These are phyloP conservation scores for Prunus padus DNA, from an alignment of 306 rosid genomes.

Conservation along the genomic window DNA sequence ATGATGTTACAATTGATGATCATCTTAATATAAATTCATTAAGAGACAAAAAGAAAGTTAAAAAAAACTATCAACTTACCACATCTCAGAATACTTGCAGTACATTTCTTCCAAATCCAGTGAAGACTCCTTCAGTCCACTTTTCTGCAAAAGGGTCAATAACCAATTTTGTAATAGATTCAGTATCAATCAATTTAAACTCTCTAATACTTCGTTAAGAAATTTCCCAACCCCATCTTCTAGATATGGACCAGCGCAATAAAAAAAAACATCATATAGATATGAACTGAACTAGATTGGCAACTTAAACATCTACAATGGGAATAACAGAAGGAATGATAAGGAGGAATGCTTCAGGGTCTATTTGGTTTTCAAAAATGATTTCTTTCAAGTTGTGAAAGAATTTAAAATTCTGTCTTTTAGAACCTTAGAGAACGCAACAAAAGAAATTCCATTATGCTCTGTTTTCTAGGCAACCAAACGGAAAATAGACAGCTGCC, in stretches of 20 bases:
- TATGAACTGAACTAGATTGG: background rate
- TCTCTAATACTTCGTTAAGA: background rate
- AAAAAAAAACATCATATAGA: background rate
- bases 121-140: conserved; percentile 20
- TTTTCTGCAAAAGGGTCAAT: conserved; percentile 37
- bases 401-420: background rate
- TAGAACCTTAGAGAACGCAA: background rate
- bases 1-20: background rate
- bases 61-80: conserved; percentile 38
- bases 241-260: background rate
- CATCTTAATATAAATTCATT: background rate
- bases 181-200: background rate
- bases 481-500: background rate
- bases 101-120: conserved; percentile 52
- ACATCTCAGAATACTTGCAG: conserved; percentile 45
- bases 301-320: background rate
- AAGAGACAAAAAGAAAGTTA: background rate
- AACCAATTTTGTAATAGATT: background rate
- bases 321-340: background rate
- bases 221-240: conserved; percentile 4
- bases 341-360: background rate
- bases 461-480: conserved; percentile 2
- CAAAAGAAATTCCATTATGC: background rate
- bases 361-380: background rate
- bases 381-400: background rate